phyloP scores from a whole-genome alignment of 768 basidiomycete genomes.

The Kondoa malvinella region DNA sequence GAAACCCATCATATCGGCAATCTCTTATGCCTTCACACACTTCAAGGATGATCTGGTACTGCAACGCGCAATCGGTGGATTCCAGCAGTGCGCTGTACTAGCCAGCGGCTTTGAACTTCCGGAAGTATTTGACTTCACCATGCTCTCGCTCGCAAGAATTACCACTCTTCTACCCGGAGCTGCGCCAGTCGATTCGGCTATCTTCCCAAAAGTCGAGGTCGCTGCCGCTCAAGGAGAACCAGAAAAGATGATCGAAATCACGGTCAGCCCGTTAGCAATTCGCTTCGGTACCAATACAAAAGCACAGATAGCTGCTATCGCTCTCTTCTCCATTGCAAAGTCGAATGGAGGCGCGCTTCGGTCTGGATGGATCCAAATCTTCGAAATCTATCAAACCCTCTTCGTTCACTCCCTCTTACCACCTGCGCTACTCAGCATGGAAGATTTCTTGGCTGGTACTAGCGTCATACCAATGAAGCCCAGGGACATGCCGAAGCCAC shows the following conservation, averaged over 20 bases:
- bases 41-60: constrained; percentile 95
- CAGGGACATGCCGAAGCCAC: constrained; percentile 14
- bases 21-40: constrained; percentile 86
- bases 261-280: constrained; percentile 78
- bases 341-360: constrained; percentile 83
- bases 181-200: constrained; percentile 46
- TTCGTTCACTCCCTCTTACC: constrained; percentile 88
- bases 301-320: constrained; percentile 87
- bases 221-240: constrained; percentile 35
- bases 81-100: constrained; percentile 84
- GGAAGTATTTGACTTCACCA: constrained; percentile 93
- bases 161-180: constrained; percentile 57
- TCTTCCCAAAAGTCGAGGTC: constrained; percentile 71
- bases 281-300: constrained; percentile 89
- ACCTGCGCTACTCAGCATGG: constrained; percentile 81
- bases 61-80: constrained; percentile 85
- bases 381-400: constrained; percentile 94
- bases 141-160: constrained; percentile 76
- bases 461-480: constrained; percentile 75
- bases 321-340: constrained; percentile 92
- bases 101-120: constrained; percentile 76
- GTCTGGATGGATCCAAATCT: constrained; percentile 95
- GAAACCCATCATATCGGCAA: constrained; percentile 81
- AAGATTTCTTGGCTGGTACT: constrained; percentile 90
- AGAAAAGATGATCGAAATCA: constrained; percentile 50